Conservation (phyloP, 2,329 filamentous ascomycete genomes). For the Colletotrichum sp. region DNA sequence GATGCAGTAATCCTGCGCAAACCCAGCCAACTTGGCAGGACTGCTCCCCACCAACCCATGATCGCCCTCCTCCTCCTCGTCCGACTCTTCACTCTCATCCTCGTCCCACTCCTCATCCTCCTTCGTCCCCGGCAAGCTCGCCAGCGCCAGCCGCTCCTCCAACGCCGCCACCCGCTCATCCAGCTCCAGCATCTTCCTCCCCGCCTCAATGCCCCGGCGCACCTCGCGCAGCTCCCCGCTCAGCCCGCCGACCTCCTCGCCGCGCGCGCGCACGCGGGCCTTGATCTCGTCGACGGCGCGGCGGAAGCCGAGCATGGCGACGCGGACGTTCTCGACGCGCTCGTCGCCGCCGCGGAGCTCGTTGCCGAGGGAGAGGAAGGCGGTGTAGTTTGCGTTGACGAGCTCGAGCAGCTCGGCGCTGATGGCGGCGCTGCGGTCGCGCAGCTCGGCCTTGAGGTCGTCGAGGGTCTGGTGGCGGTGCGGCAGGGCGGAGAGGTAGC, state of each 20-base stretch:
- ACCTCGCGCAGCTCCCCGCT: constrained; percentile 72
- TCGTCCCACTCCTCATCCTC: constrained; percentile 45
- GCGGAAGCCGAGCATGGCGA: constrained; percentile 84
- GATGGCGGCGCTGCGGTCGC: constrained; percentile 79
- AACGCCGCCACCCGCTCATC: constrained; percentile 66
- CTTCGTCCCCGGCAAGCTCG: constrained; percentile 34
- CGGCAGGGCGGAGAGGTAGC: constrained; percentile 80
- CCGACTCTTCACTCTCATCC: constrained; percentile 30
- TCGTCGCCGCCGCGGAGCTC: constrained; percentile 89
- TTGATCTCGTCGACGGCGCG: constrained; percentile 81
- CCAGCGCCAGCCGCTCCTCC: constrained; percentile 67
- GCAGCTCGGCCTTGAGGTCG: constrained; percentile 85
- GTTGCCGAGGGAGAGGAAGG: constrained; percentile 83
- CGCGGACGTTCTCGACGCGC: constrained; percentile 85
- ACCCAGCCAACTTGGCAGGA: constrained; percentile 47
- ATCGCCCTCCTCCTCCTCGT: constrained; percentile 29
- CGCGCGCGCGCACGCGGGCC: constrained; percentile 66
- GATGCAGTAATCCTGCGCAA: constrained; percentile 50
- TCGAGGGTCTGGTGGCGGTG: constrained; percentile 95
- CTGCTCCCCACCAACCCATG: constrained; percentile 48
- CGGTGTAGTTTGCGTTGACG: constrained; percentile 93
- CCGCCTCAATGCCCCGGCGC: constrained; percentile 64
- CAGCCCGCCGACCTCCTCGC: constrained; percentile 65
- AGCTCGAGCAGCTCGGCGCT: constrained; percentile 89
- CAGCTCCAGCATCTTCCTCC: constrained; percentile 69